Percentiles rank a stretch among this genome's conserved stretches.
These are phyloP conservation scores for Asterionellopsis glacialis DNA, from an alignment of 108 stramenopile genomes.

Conservation along the genomic window DNA sequence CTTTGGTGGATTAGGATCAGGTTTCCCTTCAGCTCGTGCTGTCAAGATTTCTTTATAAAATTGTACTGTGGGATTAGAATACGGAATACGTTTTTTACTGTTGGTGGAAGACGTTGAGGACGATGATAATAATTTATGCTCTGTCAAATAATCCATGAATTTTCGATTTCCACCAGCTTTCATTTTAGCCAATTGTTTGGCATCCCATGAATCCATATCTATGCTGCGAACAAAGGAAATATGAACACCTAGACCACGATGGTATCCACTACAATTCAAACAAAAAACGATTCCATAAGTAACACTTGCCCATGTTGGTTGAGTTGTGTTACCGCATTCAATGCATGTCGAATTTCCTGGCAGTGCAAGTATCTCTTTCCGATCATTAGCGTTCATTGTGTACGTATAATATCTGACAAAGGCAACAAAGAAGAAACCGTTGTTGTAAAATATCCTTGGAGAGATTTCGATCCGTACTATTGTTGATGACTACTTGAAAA, in stretches of 20 bases:
- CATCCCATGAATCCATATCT: conserved; percentile 33
- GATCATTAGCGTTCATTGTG: conserved; percentile 19
- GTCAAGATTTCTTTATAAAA: conserved; percentile 16
- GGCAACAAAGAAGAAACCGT: no score
- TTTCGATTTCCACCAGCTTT: conserved; percentile 31
- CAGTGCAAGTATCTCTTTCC: conserved; percentile 13
- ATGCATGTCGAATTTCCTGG: conserved; percentile 45
- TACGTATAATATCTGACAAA: background rate
- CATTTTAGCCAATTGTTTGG: conserved; percentile 23
- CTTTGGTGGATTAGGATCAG: conserved; percentile 3
- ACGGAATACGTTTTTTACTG: background rate
- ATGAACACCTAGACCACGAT: conserved; percentile 36
- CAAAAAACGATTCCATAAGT: conserved; percentile 82
- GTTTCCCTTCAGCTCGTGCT: conserved; percentile 20
- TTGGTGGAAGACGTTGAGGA: background rate
- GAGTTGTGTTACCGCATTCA: conserved; percentile 41
- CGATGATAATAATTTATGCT: conserved; percentile 8
- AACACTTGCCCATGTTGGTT: conserved; percentile 81
- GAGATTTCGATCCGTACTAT: no score
- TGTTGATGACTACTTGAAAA: no score
- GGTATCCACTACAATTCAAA: conserved; percentile 67
- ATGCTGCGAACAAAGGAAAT: conserved; percentile 41
- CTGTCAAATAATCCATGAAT: conserved; percentile 19
- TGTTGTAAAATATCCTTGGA: no score
- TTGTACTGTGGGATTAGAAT: conserved; percentile 11